Conservation (phyloP, 805 yeast species). For the Monosporozyma aerobia region DNA sequence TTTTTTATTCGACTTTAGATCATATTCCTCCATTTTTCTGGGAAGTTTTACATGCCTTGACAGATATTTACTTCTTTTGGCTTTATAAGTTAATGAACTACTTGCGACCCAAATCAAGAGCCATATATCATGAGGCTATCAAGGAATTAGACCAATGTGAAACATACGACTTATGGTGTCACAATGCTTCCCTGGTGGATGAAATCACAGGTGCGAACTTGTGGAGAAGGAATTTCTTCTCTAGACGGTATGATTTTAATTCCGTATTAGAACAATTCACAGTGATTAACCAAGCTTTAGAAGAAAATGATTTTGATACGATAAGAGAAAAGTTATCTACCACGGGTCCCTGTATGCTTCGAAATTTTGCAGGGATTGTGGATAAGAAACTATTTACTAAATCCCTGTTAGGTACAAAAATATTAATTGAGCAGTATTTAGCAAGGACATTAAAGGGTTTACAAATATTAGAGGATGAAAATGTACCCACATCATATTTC, state of each 20-base stretch:
- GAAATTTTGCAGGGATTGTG: conserved; percentile 89
- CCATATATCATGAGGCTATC: conserved; percentile 34
- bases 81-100: conserved; percentile 18
- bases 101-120: conserved; percentile 25
- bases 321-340: conserved; percentile 61
- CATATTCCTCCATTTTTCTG: conserved; percentile 36
- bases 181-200: conserved; percentile 41
- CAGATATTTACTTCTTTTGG: conserved; percentile 39
- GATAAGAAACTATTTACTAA: conserved; percentile 70
- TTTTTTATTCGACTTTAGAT: conserved; percentile 26
- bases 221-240: conserved; percentile 79
- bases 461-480: conserved; percentile 40
- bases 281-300: conserved; percentile 51
- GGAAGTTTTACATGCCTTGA: conserved; percentile 32
- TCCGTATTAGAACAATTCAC: conserved; percentile 68
- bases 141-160: conserved; percentile 43
- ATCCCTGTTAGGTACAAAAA: conserved; percentile 81
- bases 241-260: conserved; percentile 73
- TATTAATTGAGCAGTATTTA: conserved; percentile 54
- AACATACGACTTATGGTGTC: conserved; percentile 65
- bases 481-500: conserved; percentile 66
- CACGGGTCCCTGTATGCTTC: conserved; percentile 55
- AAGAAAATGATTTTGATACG: conserved; percentile 41
- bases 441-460: conserved; percentile 74
- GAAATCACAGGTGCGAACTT: conserved; percentile 43